Conservation (phyloP, 495 filamentous ascomycete genomes). For the Aspergillus olivimuriae region DNA sequence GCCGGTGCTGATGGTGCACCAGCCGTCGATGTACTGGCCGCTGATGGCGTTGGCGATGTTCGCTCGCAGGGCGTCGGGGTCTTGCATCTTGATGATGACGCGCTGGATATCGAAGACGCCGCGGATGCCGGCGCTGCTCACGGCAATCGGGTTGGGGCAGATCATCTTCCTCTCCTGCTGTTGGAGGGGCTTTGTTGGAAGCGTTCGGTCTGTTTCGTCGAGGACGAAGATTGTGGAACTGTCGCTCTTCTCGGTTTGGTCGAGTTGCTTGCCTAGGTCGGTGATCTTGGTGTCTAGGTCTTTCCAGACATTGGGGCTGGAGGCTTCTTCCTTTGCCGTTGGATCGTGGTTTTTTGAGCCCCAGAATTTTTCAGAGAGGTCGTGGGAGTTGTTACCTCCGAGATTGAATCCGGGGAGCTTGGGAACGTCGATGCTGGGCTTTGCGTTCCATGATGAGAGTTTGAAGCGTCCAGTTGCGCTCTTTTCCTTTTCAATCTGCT, state of each 20-base stretch:
- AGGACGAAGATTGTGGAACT: too few relatives aligned
- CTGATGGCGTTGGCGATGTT: constrained; percentile 7
- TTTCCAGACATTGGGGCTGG: too few relatives aligned
- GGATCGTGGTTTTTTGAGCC: neutral
- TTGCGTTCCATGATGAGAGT: too few relatives aligned
- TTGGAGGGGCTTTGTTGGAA: neutral
- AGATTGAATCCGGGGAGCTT: neutral
- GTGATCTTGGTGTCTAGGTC: too few relatives aligned
- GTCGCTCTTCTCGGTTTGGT: too few relatives aligned
- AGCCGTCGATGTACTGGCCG: constrained; percentile 14
- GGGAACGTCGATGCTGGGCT: too few relatives aligned
- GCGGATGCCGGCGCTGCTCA: constrained; percentile 12
- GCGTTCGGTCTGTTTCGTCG: too few relatives aligned
- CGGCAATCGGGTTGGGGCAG: constrained; percentile 13
- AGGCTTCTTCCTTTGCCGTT: too few relatives aligned
- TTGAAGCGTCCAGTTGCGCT: neutral
- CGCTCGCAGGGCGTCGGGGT: constrained; percentile 9
- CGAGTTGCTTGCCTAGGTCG: too few relatives aligned
- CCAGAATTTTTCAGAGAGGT: neutral
- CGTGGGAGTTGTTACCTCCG: neutral
- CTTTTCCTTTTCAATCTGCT: neutral
- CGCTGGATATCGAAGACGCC: constrained; percentile 17
- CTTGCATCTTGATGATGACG: constrained; percentile 11
- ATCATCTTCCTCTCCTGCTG: constrained; percentile 1
- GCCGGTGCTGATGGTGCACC: constrained; percentile 17